Conservation (phyloP, 2,329 filamentous ascomycete genomes). For the Stemphylium beticola region DNA sequence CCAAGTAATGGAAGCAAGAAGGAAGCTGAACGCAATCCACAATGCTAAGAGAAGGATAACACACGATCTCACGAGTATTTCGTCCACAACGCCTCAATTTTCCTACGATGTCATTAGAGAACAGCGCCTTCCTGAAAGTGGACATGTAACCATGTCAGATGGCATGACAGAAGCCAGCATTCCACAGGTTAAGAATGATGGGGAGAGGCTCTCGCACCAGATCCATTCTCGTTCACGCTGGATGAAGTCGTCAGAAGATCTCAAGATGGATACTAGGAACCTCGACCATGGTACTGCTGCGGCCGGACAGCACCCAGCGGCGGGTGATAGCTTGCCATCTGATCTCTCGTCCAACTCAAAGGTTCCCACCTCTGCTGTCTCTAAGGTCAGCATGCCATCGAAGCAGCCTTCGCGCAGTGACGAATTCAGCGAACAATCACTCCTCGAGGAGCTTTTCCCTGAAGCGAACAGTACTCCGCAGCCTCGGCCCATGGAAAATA, state of each 20-base stretch:
- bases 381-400: neutral
- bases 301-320: neutral
- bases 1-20: neutral
- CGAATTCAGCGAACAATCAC: conserved; percentile 40
- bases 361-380: neutral
- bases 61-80: too few relatives aligned
- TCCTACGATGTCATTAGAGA: neutral
- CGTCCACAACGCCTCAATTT: too few relatives aligned
- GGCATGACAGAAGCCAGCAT: too few relatives aligned
- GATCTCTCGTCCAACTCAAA: neutral
- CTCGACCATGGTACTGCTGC: neutral
- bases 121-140: neutral
- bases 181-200: conserved; percentile 1
- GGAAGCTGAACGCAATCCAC: neutral
- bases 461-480: conserved; percentile 46
- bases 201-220: conserved; percentile 17
- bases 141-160: too few relatives aligned
- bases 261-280: neutral
- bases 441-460: conserved; percentile 62
- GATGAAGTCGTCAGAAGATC: conserved; percentile 18
- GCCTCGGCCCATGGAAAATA: conserved; percentile 14
- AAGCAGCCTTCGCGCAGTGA: conserved; percentile 3
- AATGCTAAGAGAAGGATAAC: too few relatives aligned
- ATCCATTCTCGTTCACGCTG: conserved; percentile 23
- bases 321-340: neutral